Evolutionary conservation across 2,329 filamentous ascomycete genomes (phyloP), one percentile per base, ranked within the genome.

Genomic region (Colletotrichum endophyticum): DNA sequence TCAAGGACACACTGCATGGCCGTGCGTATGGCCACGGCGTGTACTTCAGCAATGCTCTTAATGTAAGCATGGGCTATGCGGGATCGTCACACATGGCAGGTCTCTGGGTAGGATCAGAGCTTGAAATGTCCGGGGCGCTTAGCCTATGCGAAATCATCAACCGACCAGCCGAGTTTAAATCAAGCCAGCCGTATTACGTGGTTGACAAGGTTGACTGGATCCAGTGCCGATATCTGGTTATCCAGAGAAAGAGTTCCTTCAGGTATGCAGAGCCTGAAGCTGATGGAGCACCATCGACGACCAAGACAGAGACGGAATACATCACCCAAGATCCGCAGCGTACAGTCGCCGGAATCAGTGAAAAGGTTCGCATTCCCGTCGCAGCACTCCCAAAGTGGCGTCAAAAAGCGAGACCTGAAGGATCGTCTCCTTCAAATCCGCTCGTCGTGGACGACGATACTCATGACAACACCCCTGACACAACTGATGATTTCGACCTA

Each of bases 101-200:
- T 8, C 15, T 27, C 22, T 97, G 96, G 96, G 89, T 91, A 2
- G 89, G 90, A 49, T 97, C 95, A 27, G 85, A 88, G 12, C 86
- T 98, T 36, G 87, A 89, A 13, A 87, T 95, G 28, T 80, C 78
- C 1, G 80, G 80, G 1, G 93, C 93, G 1, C 85, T 98, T 61
- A 94, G 95, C 36, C 86, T 98, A 62, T 97, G 96, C 80, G 96
- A 98, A 82, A 92, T 98, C 61, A 92, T 98, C 80, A 98, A 98
- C 81, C 88, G 89, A 0, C 92, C 95, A 0, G 67, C 83, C 0
- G 81, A 93, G 61, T 98, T 95, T 80, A 83, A 89, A 7, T 89
- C 86, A 77, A 80, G 11, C 0, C 78, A 0, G 0, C 93, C 93
- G 0, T 92, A 93, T 84, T 92, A 95, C 63, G 96, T 98, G 11